These are phyloP conservation scores for Allomyces javanicus DNA, from an alignment of 192 early-diverging fungal species.

Conservation along the genomic window DNA sequence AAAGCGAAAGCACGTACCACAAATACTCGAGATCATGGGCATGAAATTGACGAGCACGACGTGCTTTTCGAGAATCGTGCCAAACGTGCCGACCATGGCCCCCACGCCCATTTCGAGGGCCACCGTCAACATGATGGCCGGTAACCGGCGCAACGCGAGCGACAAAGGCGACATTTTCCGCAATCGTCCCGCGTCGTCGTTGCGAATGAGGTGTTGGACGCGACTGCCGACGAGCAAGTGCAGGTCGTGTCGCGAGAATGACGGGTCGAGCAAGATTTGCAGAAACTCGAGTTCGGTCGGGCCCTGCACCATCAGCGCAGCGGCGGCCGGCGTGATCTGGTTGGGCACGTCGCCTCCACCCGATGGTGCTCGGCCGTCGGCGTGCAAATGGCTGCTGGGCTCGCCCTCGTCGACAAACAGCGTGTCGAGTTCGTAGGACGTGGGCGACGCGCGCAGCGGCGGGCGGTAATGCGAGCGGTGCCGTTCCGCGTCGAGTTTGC, in stretches of 20 bases:
- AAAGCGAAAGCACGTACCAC: not conserved
- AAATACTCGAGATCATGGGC: not conserved
- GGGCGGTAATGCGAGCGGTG: too few species aligned
- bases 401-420: too few species aligned
- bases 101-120: not conserved
- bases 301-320: too few species aligned
- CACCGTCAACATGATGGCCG: not conserved
- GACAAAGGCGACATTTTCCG: not conserved
- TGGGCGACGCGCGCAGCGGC: too few species aligned
- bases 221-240: not conserved
- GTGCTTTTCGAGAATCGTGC: not conserved
- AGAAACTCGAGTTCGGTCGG: not conserved
- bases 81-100: not conserved
- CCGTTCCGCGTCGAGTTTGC: too few species aligned
- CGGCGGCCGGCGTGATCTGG: too few species aligned
- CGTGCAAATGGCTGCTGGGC: too few species aligned
- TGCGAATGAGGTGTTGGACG: not conserved
- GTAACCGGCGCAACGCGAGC: not conserved
- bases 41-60: not conserved
- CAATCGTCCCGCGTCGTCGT: not conserved
- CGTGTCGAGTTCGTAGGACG: too few species aligned
- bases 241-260: not conserved
- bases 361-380: too few species aligned
- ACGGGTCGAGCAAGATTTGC: not conserved
- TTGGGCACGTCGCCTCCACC: too few species aligned